A percentile compares a stretch with the other conserved stretches of the same genome.
Evolutionary conservation across 306 rosid genomes (phyloP).

Genomic region (Amphicarpaea edgeworthii): DNA sequence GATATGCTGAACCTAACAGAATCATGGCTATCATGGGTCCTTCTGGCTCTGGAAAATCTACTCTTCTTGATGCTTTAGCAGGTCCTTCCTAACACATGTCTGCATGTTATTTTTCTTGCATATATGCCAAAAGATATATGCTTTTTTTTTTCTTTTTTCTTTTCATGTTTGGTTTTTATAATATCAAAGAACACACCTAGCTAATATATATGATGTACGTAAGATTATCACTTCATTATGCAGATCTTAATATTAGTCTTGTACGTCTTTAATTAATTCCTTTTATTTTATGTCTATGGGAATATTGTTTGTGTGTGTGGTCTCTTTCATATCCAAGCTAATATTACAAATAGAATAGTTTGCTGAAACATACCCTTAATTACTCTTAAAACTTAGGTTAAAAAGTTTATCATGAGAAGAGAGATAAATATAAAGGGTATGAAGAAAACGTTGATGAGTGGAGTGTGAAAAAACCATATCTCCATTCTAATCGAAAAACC

Average conservation of each 20-base stretch:
- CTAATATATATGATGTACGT: too few species aligned
- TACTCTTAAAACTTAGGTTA: too few species aligned
- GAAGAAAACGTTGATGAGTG: background rate
- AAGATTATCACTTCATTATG: too few species aligned
- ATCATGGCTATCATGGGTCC: constrained; percentile 99
- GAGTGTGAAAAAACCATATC: background rate
- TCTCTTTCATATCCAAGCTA: constrained; percentile 39
- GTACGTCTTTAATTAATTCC: too few species aligned
- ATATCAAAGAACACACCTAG: too few species aligned
- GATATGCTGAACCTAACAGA: constrained; percentile 84
- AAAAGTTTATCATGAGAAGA: background rate
- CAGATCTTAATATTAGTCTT: background rate
- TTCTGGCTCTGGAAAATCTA: constrained; percentile 96
- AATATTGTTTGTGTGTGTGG: constrained; percentile 15
- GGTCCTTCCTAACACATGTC: constrained; percentile 41
- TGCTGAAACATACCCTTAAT: too few species aligned
- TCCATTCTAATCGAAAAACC: background rate
- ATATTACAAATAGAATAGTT: too few species aligned
- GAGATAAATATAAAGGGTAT: background rate
- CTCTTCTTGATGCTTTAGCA: constrained; percentile 92
- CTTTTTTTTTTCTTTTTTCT: too few species aligned
- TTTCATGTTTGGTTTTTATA: too few species aligned
- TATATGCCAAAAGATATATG: background rate
- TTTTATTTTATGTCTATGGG: background rate
- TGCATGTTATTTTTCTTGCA: background rate